Evolutionary conservation across 169 alveolate genomes (phyloP).

Genomic region (Babesia bigemina): DNA sequence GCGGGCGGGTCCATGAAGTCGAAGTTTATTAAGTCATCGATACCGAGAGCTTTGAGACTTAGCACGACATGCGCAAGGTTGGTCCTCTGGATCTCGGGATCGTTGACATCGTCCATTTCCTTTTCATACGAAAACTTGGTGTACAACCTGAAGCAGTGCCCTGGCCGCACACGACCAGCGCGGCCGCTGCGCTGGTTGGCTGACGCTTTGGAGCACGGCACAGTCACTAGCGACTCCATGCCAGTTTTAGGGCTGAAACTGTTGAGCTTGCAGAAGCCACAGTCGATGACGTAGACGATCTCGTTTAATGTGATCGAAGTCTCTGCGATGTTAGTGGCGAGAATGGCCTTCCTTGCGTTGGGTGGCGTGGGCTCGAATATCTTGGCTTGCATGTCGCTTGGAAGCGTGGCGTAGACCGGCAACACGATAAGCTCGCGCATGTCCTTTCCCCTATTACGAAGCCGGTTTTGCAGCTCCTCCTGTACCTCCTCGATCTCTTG

Average conservation of each 20-base stretch:
- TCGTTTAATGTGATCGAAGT: constrained; percentile 98
- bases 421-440: constrained; percentile 92
- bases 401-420: constrained; percentile 97
- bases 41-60: constrained; percentile 89
- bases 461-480: constrained; percentile 84
- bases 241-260: constrained; percentile 97
- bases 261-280: constrained; percentile 98
- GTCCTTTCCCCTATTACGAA: constrained; percentile 90
- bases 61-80: constrained; percentile 92
- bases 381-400: constrained; percentile 97
- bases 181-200: constrained; percentile 99
- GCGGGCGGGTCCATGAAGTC: constrained; percentile 99
- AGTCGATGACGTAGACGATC: constrained; percentile 95
- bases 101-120: constrained; percentile 94
- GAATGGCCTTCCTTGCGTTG: constrained; percentile 94
- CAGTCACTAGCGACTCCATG: constrained; percentile 95
- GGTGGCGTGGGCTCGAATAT: constrained; percentile 94
- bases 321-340: constrained; percentile 99
- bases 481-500: constrained; percentile 95
- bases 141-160: constrained; percentile 97
- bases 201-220: constrained; percentile 98
- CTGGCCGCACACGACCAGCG: constrained; percentile 99
- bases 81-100: constrained; percentile 96
- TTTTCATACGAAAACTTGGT: constrained; percentile 94
- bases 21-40: constrained; percentile 97